Percentiles rank a stretch among this genome's conserved stretches.
These are phyloP conservation scores for Coprinopsis cinerea DNA, from an alignment of 768 basidiomycete species.

Conservation along the genomic window DNA sequence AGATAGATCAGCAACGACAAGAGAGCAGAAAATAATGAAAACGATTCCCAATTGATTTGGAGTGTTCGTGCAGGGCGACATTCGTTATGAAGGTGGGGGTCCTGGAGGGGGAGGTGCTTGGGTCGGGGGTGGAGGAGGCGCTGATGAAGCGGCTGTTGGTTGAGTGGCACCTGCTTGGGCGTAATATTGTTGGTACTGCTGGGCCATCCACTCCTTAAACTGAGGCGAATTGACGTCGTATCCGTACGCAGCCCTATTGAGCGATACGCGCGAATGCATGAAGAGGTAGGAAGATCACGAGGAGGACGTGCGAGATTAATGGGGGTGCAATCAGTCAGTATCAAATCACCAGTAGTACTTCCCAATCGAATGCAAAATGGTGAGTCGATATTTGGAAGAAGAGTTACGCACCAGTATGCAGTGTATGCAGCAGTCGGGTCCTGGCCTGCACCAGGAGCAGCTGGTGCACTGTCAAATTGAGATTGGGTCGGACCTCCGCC, in stretches of 20 bases:
- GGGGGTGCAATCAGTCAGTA: too few species aligned
- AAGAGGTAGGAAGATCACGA: neutral
- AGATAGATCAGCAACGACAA: too few species aligned
- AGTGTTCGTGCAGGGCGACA: too few species aligned
- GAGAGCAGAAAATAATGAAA: too few species aligned
- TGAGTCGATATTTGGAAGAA: neutral
- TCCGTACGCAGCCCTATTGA: slow-evolving; percentile 70
- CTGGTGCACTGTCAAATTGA: slow-evolving; percentile 41
- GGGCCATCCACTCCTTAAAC: slow-evolving; percentile 78
- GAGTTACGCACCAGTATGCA: slow-evolving; percentile 50
- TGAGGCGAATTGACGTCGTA: slow-evolving; percentile 80
- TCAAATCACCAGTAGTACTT: too few species aligned
- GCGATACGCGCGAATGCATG: neutral
- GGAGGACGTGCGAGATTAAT: neutral
- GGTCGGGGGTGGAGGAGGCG: slow-evolving; percentile 18
- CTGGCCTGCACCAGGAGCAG: slow-evolving; percentile 38
- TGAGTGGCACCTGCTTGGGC: slow-evolving; percentile 14
- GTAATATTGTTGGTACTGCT: slow-evolving; percentile 69
- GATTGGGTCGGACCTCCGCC: too few species aligned
- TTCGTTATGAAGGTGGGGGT: slow-evolving; percentile 20
- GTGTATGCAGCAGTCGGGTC: slow-evolving; percentile 39
- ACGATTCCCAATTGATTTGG: too few species aligned
- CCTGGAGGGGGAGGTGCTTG: slow-evolving; percentile 30
- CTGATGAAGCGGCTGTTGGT: too few species aligned
- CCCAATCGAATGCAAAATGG: too few species aligned